These are phyloP conservation scores for Stenogyne calaminthoides DNA, from an alignment of 305 asterid genomes.

Conservation along the genomic window DNA sequence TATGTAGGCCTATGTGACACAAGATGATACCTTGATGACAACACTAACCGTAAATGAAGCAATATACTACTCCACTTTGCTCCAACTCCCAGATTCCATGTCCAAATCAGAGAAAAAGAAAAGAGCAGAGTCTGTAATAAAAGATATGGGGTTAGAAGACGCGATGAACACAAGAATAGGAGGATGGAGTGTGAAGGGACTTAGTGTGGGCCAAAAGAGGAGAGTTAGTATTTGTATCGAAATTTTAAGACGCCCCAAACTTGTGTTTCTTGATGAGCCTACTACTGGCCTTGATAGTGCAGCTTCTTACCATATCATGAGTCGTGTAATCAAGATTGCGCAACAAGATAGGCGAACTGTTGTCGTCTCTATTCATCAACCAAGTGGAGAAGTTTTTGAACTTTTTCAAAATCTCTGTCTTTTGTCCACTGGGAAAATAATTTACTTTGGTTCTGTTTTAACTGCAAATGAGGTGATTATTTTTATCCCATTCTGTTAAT, in stretches of 20 bases:
- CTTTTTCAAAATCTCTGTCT: conserved; percentile 66
- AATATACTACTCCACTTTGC: conserved; percentile 55
- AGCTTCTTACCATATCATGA: conserved; percentile 68
- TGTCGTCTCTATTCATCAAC: conserved; percentile 65
- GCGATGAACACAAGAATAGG: conserved; percentile 59
- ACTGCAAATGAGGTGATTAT: conserved; percentile 50
- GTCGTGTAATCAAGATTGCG: conserved; percentile 43
- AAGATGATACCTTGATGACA: conserved; percentile 65
- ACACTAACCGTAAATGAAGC: conserved; percentile 64
- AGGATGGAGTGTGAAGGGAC: conserved; percentile 60
- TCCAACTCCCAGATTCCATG: conserved; percentile 57
- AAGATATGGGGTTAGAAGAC: conserved; percentile 61
- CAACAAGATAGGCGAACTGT: conserved; percentile 43
- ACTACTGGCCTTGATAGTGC: conserved; percentile 82
- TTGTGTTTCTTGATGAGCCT: conserved; percentile 76
- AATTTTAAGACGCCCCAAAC: conserved; percentile 59
- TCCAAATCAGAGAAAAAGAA: conserved; percentile 40
- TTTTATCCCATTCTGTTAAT: too few relatives aligned
- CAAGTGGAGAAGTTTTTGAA: conserved; percentile 63
- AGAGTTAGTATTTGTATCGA: conserved; percentile 77
- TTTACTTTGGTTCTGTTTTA: conserved; percentile 59
- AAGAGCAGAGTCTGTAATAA: conserved; percentile 47
- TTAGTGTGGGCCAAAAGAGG: conserved; percentile 67
- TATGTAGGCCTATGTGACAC: conserved; percentile 70
- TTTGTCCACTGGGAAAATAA: conserved; percentile 54